Evolutionary conservation across 2,329 filamentous ascomycete species (phyloP).

Genomic region (Didymellaceae sp.): DNA sequence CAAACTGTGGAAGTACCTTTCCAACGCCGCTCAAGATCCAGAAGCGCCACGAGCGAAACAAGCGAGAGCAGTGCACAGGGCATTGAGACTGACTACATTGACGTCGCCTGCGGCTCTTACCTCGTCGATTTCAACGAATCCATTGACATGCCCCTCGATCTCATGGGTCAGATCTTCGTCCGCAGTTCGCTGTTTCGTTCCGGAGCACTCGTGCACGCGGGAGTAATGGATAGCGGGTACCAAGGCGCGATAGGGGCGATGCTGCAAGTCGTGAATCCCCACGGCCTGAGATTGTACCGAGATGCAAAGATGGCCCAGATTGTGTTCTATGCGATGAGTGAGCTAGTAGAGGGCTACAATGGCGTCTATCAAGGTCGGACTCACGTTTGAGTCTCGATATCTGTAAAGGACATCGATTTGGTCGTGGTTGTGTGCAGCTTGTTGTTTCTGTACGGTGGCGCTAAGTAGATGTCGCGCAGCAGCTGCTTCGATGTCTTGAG

Average conservation of each 20-base stretch:
- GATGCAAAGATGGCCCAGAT: constrained; percentile 52
- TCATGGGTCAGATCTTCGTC: constrained; percentile 50
- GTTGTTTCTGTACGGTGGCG: too few relatives aligned
- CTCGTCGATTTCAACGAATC: constrained; percentile 52
- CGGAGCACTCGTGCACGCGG: constrained; percentile 46
- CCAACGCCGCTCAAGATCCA: neutral
- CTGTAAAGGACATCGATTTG: too few relatives aligned
- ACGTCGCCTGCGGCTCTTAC: constrained; percentile 40
- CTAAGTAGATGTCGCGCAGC: too few relatives aligned
- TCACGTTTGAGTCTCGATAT: too few relatives aligned
- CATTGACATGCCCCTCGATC: constrained; percentile 47
- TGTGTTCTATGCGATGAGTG: constrained; percentile 49
- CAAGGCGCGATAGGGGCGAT: constrained; percentile 50
- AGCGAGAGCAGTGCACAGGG: neutral
- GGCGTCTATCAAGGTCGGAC: too few relatives aligned
- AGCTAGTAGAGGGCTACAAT: constrained; percentile 47
- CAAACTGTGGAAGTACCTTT: constrained; percentile 1
- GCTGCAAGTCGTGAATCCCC: constrained; percentile 47
- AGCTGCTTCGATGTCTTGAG: too few relatives aligned
- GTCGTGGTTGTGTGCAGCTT: too few relatives aligned
- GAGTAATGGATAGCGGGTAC: constrained; percentile 53
- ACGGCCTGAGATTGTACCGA: constrained; percentile 43
- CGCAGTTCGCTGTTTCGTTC: constrained; percentile 52
- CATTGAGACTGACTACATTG: neutral
- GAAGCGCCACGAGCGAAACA: neutral